Evolutionary conservation across 352 stramenopile genomes (phyloP).

Genomic region (Phytophthora litchii): DNA sequence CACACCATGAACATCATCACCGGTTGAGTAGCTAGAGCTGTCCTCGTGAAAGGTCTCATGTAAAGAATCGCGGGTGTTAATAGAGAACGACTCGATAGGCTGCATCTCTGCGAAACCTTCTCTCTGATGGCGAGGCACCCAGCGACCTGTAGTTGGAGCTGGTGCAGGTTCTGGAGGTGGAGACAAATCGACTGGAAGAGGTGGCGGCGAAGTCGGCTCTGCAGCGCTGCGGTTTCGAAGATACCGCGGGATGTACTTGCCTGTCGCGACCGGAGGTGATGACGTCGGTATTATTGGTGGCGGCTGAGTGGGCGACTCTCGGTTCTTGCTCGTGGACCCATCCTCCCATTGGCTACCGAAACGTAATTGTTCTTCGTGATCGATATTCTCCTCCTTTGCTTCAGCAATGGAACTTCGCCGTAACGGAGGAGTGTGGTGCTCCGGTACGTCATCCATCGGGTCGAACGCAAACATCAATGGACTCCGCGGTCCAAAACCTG

Average conservation of each 20-base stretch:
- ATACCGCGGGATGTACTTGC: slow-evolving; percentile 81
- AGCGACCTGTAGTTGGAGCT: slow-evolving; percentile 46
- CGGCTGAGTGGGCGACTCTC: slow-evolving; percentile 22
- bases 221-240: slow-evolving; percentile 68
- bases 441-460: slow-evolving; percentile 66
- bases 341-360: slow-evolving; percentile 32
- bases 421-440: slow-evolving; percentile 33
- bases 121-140: slow-evolving; percentile 60
- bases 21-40: slow-evolving; percentile 69
- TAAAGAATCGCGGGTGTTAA: slow-evolving; percentile 56
- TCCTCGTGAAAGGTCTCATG: slow-evolving; percentile 68
- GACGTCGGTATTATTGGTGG: slow-evolving; percentile 57
- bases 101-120: slow-evolving; percentile 57
- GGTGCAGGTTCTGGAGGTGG: slow-evolving; percentile 46
- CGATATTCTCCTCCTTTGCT: slow-evolving; percentile 32
- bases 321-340: slow-evolving; percentile 13
- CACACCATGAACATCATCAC: slow-evolving; percentile 73
- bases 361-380: slow-evolving; percentile 30
- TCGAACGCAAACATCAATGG: slow-evolving; percentile 84
- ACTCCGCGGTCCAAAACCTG: slow-evolving; percentile 67
- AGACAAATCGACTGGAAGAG: slow-evolving; percentile 38
- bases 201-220: slow-evolving; percentile 43
- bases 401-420: slow-evolving; percentile 23
- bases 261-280: slow-evolving; percentile 58
- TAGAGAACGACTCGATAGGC: slow-evolving; percentile 53